Evolutionary conservation across 2,329 filamentous ascomycete species (phyloP).

Genomic region (Gremmenia infestans): DNA sequence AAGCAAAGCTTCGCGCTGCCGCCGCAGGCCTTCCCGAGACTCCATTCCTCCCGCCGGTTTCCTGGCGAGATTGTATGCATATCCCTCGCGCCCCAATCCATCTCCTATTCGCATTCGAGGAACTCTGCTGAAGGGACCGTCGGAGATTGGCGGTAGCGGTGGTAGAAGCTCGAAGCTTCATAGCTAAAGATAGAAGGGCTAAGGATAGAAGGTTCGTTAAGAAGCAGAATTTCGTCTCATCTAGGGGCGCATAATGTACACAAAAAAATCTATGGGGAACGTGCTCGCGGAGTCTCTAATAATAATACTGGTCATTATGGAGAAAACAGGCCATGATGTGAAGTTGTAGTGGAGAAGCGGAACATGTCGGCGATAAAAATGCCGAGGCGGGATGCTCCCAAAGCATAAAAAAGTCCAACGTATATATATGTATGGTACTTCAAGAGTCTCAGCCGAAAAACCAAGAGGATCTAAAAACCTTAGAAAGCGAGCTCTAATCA

Average conservation of each 20-base stretch:
- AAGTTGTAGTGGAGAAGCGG: not conserved
- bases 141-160: constrained; percentile 5
- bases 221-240: not conserved
- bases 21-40: not conserved
- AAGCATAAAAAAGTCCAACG: not conserved
- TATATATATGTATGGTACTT: too few species aligned
- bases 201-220: constrained; percentile 1
- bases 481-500: too few species aligned
- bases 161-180: constrained; percentile 12
- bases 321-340: not conserved
- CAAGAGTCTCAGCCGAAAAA: too few species aligned
- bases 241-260: constrained; percentile 10
- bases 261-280: not conserved
- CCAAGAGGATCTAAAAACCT: too few species aligned
- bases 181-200: not conserved
- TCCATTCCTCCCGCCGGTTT: not conserved
- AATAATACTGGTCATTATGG: not conserved
- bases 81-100: not conserved
- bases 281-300: not conserved
- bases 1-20: not conserved
- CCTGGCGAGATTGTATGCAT: constrained; percentile 8
- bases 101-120: not conserved
- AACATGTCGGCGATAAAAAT: not conserved
- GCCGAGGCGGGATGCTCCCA: not conserved
- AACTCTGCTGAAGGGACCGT: constrained; percentile 1